These are phyloP conservation scores for Geranomyces michiganensis DNA, from an alignment of 192 early-diverging fungal species.

Conservation along the genomic window DNA sequence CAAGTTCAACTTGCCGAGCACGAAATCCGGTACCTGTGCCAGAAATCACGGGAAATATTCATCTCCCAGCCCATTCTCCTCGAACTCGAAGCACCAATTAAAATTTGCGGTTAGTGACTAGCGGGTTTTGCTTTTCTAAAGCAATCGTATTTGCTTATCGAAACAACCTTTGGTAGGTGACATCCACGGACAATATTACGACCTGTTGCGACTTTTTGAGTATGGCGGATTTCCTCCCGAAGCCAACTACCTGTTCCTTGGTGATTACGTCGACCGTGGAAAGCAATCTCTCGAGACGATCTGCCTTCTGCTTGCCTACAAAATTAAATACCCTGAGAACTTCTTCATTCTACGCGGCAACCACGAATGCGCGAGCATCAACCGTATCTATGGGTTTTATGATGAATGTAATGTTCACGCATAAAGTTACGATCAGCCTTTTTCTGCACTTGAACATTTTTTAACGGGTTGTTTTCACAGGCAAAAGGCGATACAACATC, in stretches of 20 bases:
- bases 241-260: slow-evolving; percentile 89
- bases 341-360: slow-evolving; percentile 97
- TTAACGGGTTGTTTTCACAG: slow-evolving; percentile 44
- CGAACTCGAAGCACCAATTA: slow-evolving; percentile 53
- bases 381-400: slow-evolving; percentile 97
- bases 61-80: slow-evolving; percentile 78
- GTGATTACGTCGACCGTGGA: slow-evolving; percentile 98
- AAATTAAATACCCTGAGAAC: slow-evolving; percentile 96
- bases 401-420: too few relatives aligned
- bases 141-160: background rate
- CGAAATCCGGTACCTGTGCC: slow-evolving; percentile 94
- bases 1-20: slow-evolving; percentile 94
- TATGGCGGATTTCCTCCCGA: slow-evolving; percentile 89
- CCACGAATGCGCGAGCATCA: slow-evolving; percentile 94
- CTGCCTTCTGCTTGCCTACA: slow-evolving; percentile 89
- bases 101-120: slow-evolving; percentile 44
- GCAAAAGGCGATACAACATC: slow-evolving; percentile 96
- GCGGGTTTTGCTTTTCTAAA: background rate
- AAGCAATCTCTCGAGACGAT: slow-evolving; percentile 96
- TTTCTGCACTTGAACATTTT: slow-evolving; percentile 1
- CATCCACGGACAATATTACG: slow-evolving; percentile 94
- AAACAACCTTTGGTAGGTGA: slow-evolving; percentile 65
- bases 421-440: slow-evolving; percentile 23
- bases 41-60: slow-evolving; percentile 92
- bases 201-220: slow-evolving; percentile 90